phyloP scores from a whole-genome alignment of 129 eudicot species.

The Artemisia argyi region DNA sequence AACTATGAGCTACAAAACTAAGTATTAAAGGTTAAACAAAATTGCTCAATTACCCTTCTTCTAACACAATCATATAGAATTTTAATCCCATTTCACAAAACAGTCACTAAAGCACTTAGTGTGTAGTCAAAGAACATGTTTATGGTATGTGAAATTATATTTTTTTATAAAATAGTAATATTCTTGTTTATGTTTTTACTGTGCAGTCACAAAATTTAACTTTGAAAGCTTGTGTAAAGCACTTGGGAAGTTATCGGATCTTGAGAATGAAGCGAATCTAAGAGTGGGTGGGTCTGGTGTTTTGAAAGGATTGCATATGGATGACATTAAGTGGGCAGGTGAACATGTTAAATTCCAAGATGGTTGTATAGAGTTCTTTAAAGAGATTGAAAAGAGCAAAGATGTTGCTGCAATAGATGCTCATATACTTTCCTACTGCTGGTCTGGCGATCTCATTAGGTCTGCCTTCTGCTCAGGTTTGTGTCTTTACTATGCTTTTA shows the following conservation, averaged over 20 bases:
- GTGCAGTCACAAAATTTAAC: constrained; percentile 34
- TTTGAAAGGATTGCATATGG: constrained; percentile 49
- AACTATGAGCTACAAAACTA: too few relatives aligned
- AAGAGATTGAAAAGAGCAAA: constrained; percentile 36
- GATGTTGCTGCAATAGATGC: constrained; percentile 22
- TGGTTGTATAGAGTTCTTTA: constrained; percentile 52
- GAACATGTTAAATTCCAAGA: constrained; percentile 57
- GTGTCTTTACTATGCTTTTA: neutral
- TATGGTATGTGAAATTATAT: neutral
- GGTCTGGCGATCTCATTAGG: constrained; percentile 60
- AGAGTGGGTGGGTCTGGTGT: constrained; percentile 44
- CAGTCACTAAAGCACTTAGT: too few relatives aligned
- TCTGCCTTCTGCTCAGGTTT: constrained; percentile 44
- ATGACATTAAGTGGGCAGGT: constrained; percentile 57
- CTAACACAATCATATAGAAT: too few relatives aligned
- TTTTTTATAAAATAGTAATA: neutral
- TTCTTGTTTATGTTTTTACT: neutral
- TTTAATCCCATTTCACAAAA: too few relatives aligned
- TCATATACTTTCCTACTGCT: constrained; percentile 61
- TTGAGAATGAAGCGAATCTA: constrained; percentile 47
- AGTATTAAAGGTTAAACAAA: too few relatives aligned
- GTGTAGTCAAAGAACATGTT: neutral
- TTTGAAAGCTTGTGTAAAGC: constrained; percentile 48
- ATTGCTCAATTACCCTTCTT: too few relatives aligned
- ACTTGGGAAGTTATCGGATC: constrained; percentile 43